Percentiles rank a stretch among this genome's conserved stretches.
Conservation (phyloP, 805 yeast species). For the Yamadazyma phyllophila region DNA sequence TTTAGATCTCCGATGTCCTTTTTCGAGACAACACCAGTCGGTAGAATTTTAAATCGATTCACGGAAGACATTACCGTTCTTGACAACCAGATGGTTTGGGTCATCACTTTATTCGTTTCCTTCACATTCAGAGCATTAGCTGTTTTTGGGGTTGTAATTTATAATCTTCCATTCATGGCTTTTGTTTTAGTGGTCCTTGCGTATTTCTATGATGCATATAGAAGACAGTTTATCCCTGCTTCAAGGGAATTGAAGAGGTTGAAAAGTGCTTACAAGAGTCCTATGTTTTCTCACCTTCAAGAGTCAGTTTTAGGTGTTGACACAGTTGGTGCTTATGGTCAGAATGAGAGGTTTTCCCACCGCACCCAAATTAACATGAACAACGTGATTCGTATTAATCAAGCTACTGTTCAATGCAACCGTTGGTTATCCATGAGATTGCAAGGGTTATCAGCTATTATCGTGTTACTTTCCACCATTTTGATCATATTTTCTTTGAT, state of each 20-base stretch:
- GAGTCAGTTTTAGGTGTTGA: slow-evolving; percentile 38
- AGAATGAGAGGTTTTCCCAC: slow-evolving; percentile 27
- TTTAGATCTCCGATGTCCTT: slow-evolving; percentile 42
- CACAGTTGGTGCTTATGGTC: slow-evolving; percentile 32
- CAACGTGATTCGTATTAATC: slow-evolving; percentile 20
- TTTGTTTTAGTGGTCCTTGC: slow-evolving; percentile 24
- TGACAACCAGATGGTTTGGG: slow-evolving; percentile 34
- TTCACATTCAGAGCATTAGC: slow-evolving; percentile 23
- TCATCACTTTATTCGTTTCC: slow-evolving; percentile 23
- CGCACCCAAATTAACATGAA: slow-evolving; percentile 25
- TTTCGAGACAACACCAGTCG: slow-evolving; percentile 42
- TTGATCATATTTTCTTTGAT: slow-evolving; percentile 26
- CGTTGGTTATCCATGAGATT: slow-evolving; percentile 40
- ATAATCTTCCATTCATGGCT: slow-evolving; percentile 32
- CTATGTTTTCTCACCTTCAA: slow-evolving; percentile 35
- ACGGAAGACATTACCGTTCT: slow-evolving; percentile 35
- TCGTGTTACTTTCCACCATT: slow-evolving; percentile 29
- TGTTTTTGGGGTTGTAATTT: slow-evolving; percentile 29
- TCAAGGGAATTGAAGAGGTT: slow-evolving; percentile 35
- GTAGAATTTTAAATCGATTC: slow-evolving; percentile 38
- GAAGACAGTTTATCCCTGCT: slow-evolving; percentile 32
- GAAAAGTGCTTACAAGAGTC: slow-evolving; percentile 29
- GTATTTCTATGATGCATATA: slow-evolving; percentile 28
- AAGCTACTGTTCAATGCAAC: slow-evolving; percentile 22
- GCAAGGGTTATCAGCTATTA: slow-evolving; percentile 32